Percentiles rank a stretch among this genome's conserved stretches.
These are phyloP conservation scores for Suillus cothurnatus DNA, from an alignment of 768 basidiomycete species.

Conservation along the genomic window DNA sequence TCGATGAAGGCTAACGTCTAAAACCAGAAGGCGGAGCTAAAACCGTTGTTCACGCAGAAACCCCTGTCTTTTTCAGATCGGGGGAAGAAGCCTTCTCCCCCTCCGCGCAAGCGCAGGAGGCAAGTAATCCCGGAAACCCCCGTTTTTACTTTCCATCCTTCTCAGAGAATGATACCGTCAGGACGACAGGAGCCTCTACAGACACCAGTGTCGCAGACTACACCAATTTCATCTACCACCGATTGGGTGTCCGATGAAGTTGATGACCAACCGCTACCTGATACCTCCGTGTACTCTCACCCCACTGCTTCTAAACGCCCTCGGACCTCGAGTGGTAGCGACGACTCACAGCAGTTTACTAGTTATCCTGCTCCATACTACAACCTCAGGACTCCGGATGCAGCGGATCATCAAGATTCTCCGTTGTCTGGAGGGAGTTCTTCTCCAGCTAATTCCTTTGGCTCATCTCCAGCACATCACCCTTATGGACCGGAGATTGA, in stretches of 20 bases:
- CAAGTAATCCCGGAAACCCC: conserved; percentile 21
- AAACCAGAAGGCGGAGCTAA: conserved; percentile 23
- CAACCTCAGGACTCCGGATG: not conserved
- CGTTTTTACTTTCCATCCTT: conserved; percentile 23
- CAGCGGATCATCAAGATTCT: conserved; percentile 1
- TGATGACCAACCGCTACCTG: conserved; percentile 14
- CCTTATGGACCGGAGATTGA: not conserved
- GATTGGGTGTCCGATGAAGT: conserved; percentile 16
- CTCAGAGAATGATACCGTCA: conserved; percentile 19
- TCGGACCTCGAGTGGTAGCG: conserved; percentile 9
- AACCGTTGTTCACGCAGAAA: conserved; percentile 21
- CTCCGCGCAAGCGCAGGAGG: conserved; percentile 27
- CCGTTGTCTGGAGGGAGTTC: conserved; percentile 3
- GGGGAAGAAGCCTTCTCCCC: conserved; percentile 22
- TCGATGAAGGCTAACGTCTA: conserved; percentile 11
- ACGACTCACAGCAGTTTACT: not conserved
- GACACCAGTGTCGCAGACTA: conserved; percentile 9
- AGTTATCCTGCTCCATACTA: not conserved
- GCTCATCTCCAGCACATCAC: not conserved
- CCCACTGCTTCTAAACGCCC: conserved; percentile 15
- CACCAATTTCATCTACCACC: conserved; percentile 15
- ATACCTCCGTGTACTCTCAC: conserved; percentile 14
- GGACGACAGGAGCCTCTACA: conserved; percentile 23
- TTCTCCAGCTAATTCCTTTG: not conserved
- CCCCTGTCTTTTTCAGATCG: conserved; percentile 27